Evolutionary conservation across 1,284 basidiomycete genomes (phyloP).

Genomic region (Athelia psychrophila): DNA sequence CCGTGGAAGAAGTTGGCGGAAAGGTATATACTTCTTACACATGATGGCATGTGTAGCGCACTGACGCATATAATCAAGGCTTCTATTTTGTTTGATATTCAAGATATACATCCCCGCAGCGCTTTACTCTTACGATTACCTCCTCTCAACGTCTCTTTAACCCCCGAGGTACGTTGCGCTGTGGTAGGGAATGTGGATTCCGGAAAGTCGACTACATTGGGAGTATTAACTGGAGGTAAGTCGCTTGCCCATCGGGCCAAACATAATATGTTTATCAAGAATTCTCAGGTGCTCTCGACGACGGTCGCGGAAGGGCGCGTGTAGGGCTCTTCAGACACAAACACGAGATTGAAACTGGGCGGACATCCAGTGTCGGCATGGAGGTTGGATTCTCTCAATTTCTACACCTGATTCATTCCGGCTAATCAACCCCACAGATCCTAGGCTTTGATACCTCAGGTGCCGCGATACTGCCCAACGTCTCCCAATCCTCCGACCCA

Average conservation of each 20-base stretch:
- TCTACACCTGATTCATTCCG: slow-evolving; percentile 3
- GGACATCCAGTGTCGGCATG: slow-evolving; percentile 95
- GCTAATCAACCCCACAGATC: slow-evolving; percentile 49
- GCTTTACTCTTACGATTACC: slow-evolving; percentile 68
- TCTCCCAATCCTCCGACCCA: slow-evolving; percentile 49
- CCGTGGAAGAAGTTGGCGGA: slow-evolving; percentile 71
- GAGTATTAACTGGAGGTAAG: slow-evolving; percentile 76
- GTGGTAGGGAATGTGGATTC: slow-evolving; percentile 95
- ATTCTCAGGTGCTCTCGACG: slow-evolving; percentile 79
- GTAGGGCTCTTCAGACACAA: slow-evolving; percentile 95
- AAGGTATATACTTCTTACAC: slow-evolving; percentile 48
- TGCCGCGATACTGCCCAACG: slow-evolving; percentile 72
- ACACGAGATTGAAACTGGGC: slow-evolving; percentile 94
- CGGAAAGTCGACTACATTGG: slow-evolving; percentile 93
- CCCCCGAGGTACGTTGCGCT: slow-evolving; percentile 90
- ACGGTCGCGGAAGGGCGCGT: slow-evolving; percentile 92
- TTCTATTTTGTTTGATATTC: slow-evolving; percentile 51
- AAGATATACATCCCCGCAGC: slow-evolving; percentile 46
- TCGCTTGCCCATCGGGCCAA: slow-evolving; percentile 10
- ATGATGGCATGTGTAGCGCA: neutral
- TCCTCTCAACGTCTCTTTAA: slow-evolving; percentile 65
- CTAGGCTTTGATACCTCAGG: slow-evolving; percentile 80
- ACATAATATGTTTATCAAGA: slow-evolving; percentile 26
- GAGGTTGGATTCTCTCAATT: slow-evolving; percentile 54
- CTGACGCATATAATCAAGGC: slow-evolving; percentile 33